These are phyloP conservation scores for Incumbomyces delicatus DNA, from an alignment of 2,329 filamentous ascomycete species.

Conservation along the genomic window DNA sequence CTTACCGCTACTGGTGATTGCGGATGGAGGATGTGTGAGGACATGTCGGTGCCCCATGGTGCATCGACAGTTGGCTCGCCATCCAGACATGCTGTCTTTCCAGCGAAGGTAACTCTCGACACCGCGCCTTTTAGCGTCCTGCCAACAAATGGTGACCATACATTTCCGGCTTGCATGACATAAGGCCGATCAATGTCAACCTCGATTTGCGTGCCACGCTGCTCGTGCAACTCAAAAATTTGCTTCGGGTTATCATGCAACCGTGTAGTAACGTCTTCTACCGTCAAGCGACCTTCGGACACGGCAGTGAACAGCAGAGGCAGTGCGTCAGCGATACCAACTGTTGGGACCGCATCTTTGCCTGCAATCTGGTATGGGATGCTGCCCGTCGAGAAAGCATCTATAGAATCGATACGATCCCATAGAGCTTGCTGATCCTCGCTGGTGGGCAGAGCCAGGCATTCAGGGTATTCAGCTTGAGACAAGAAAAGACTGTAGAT, in stretches of 20 bases:
- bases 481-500: conserved; percentile 69
- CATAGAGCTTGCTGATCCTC: conserved; percentile 65
- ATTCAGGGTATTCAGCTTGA: conserved; percentile 59
- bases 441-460: conserved; percentile 54
- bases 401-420: conserved; percentile 62
- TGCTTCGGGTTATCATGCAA: conserved; percentile 70
- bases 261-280: conserved; percentile 62
- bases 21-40: conserved; percentile 45
- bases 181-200: conserved; percentile 66
- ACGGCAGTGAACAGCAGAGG: conserved; percentile 69
- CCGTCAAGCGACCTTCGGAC: conserved; percentile 59
- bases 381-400: conserved; percentile 70
- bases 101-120: conserved; percentile 65
- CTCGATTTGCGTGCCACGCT: conserved; percentile 62
- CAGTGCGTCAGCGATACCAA: conserved; percentile 63
- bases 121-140: conserved; percentile 60
- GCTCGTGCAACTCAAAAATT: conserved; percentile 75
- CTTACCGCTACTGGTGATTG: conserved; percentile 49
- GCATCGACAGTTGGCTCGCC: conserved; percentile 50
- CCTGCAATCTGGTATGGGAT: conserved; percentile 65
- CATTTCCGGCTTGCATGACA: conserved; percentile 41
- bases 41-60: conserved; percentile 64
- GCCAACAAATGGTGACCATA: conserved; percentile 65
- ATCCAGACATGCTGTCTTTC: conserved; percentile 65
- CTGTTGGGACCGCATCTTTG: conserved; percentile 47